Base-by-base conservation (phyloP, 257 asterid genomes). In the Penstemon eatonii region DNA sequence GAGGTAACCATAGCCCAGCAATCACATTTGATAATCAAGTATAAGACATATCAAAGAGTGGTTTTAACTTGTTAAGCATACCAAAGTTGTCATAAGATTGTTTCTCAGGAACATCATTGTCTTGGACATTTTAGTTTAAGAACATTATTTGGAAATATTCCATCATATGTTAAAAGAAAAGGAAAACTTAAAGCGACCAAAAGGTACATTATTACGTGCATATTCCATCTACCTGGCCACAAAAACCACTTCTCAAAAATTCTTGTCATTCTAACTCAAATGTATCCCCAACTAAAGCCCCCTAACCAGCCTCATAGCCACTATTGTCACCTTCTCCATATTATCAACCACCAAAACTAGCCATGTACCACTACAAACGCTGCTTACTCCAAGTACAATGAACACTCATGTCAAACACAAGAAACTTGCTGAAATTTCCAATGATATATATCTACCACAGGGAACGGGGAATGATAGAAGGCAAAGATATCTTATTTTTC, bases 201-300 rank as follows among this genome's bases (percentile, higher is more conserved):
- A 42, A 66, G 62, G 67, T 58, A 11, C 39, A 54, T 39, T 51
- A 25, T 25, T 25, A 25, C 33, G 33, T 25, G 1, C 33, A 25
- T 25, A 25, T 25, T 25, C 33, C 33, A 25, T 25, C 33, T 25
- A 25, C 33, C 1, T 0, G 61, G 43, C 15, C 15, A 6, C 41
- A 4, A 36, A 36, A 19, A 6, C 44, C 6, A 12, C 5, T 25
- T 15, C 43, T 33, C 36, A 7, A 56, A 56, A 13, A 56, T 8
- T 8, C 47, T 58, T 7, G 12, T 46, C 52, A 12, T 58, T 39
- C 25, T 58, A 9, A 11, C 63, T 39, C 33, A 10, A 33, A 4
- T 58, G 46, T 58, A 58, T 10, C 47, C 63, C 43, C 63, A 37
- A 58, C 46, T 58, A 15, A 37, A 58, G 63, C 60, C 60, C 60